These are phyloP conservation scores for Pholiota conissans DNA, from an alignment of 768 basidiomycete species.

Conservation along the genomic window DNA sequence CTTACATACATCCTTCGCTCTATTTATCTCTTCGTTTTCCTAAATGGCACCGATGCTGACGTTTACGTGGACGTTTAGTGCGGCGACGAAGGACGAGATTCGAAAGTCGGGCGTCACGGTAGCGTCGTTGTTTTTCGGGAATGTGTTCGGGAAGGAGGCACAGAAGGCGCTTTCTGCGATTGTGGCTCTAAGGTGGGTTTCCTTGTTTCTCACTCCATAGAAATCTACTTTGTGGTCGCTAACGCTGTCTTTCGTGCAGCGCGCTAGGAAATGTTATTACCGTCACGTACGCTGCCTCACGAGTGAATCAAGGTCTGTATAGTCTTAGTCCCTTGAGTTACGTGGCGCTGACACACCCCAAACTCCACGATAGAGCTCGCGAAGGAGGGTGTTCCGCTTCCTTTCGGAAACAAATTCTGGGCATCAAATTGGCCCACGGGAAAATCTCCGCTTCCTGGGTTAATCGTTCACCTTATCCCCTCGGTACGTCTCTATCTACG, in stretches of 20 bases:
- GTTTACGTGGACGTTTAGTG: conserved; percentile 18
- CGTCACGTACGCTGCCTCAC: conserved; percentile 45
- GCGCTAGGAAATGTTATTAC: conserved; percentile 29
- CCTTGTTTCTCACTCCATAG: too few relatives aligned
- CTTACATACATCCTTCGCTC: too few relatives aligned
- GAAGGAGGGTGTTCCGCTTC: conserved; percentile 62
- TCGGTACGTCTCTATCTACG: conserved; percentile 46
- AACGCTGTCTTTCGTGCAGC: not conserved
- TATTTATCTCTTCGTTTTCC: too few relatives aligned
- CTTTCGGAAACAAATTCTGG: conserved; percentile 60
- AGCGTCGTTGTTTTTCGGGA: conserved; percentile 59
- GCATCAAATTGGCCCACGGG: conserved; percentile 64
- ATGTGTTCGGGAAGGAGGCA: conserved; percentile 55
- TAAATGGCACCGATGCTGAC: not conserved
- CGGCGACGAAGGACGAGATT: conserved; percentile 50
- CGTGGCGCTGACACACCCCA: too few relatives aligned
- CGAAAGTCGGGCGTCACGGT: conserved; percentile 50
- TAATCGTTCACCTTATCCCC: conserved; percentile 55
- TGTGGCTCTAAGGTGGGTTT: conserved; percentile 51
- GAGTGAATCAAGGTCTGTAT: conserved; percentile 49
- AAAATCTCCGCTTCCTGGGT: conserved; percentile 54
- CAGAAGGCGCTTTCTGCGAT: conserved; percentile 57
- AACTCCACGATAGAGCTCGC: conserved; percentile 63
- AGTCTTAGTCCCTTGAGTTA: not conserved
- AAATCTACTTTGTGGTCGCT: too few relatives aligned